Evolutionary conservation across 164 flowering plant genomes (phyloP).

Genomic region (Magnolia sinica): DNA sequence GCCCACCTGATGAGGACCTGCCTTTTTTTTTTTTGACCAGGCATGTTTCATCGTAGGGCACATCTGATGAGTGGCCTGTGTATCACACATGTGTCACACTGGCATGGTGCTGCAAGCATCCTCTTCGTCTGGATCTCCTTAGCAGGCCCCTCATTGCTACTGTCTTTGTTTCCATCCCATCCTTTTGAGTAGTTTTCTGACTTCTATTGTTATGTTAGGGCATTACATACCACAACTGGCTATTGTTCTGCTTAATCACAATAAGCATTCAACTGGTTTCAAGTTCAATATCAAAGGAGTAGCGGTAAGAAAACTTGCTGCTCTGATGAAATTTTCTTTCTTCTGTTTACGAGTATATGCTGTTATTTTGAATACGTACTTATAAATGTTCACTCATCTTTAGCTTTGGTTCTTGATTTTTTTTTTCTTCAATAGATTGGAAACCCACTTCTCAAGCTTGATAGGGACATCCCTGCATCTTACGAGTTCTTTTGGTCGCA

Average conservation of each 20-base stretch:
- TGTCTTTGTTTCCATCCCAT: neutral
- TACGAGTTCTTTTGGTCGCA: slow-evolving; percentile 95
- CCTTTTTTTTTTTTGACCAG: no score
- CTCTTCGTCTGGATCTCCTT: neutral
- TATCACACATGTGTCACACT: neutral
- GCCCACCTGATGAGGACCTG: no score
- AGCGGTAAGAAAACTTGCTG: slow-evolving; percentile 55
- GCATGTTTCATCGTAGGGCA: neutral
- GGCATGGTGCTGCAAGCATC: neutral
- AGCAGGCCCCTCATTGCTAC: no score
- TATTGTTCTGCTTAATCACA: slow-evolving; percentile 60
- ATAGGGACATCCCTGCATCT: slow-evolving; percentile 59
- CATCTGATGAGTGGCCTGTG: neutral
- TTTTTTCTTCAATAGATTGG: slow-evolving; percentile 54
- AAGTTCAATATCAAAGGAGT: slow-evolving; percentile 88
- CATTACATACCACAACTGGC: slow-evolving; percentile 96
- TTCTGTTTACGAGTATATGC: neutral
- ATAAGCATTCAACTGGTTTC: slow-evolving; percentile 54
- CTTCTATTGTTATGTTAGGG: slow-evolving; percentile 34
- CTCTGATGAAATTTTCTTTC: neutral
- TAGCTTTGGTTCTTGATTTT: neutral
- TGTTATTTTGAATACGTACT: neutral
- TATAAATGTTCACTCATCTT: neutral
- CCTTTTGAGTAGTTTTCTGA: slow-evolving; percentile 2
- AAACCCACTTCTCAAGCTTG: slow-evolving; percentile 85